Percentiles rank a stretch among this genome's conserved stretches.
Evolutionary conservation across 176 grass and related monocot genomes (phyloP).

Genomic region (Cenchrus fungigraminus): DNA sequence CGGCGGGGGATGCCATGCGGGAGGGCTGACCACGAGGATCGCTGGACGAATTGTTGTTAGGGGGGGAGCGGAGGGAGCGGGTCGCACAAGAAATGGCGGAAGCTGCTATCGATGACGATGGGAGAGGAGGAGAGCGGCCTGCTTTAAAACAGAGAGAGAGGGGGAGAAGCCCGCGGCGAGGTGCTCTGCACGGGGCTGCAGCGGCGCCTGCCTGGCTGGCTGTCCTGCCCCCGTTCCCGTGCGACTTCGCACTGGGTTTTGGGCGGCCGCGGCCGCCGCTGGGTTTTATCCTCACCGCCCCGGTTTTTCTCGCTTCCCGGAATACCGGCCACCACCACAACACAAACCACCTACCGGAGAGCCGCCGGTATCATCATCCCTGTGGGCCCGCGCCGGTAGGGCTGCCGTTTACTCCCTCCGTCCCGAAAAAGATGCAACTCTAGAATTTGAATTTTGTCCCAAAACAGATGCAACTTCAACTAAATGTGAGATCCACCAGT

Average conservation of each 20-base stretch:
- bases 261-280: conserved; percentile 2
- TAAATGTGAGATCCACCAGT: no score
- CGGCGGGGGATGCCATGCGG: background rate
- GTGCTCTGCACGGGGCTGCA: background rate
- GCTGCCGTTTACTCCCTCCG: no score
- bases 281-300: conserved; percentile 10
- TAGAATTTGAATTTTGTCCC: no score
- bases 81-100: background rate
- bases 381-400: no score
- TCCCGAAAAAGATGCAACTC: no score
- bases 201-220: background rate
- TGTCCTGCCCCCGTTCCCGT: background rate
- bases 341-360: no score
- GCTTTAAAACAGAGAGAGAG: background rate
- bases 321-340: background rate
- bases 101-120: background rate
- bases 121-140: background rate
- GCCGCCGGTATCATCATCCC: no score
- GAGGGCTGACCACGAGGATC: background rate
- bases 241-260: background rate
- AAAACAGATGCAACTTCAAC: no score
- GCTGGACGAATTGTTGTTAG: background rate
- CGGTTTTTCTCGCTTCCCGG: background rate
- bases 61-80: background rate
- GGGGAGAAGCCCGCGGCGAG: background rate